Conservation (phyloP, 1,284 basidiomycete genomes). For the Ganoderma sinense region DNA sequence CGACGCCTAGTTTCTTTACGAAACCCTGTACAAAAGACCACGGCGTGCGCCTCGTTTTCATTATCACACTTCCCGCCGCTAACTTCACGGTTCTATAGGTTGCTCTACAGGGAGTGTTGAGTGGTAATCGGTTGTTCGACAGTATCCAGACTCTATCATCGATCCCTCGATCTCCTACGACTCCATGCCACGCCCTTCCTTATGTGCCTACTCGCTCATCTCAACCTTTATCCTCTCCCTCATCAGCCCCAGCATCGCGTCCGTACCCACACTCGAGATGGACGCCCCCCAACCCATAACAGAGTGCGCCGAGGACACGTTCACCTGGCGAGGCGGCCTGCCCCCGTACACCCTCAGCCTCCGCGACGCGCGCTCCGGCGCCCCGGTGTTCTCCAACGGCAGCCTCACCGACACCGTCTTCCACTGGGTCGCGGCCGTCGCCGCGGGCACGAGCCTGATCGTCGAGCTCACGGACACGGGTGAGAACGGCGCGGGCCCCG, state of each 20-base stretch:
- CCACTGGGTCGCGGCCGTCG: neutral
- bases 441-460: neutral
- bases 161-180: too few relatives aligned
- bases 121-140: too few relatives aligned
- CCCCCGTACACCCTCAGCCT: neutral
- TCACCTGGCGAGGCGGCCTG: neutral
- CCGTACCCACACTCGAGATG: neutral
- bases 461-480: neutral
- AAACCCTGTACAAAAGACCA: too few relatives aligned
- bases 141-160: too few relatives aligned
- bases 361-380: neutral
- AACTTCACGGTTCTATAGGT: too few relatives aligned
- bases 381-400: neutral
- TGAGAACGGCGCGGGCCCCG: neutral
- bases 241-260: neutral
- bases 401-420: neutral
- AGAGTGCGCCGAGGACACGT: neutral
- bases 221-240: neutral
- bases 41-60: too few relatives aligned
- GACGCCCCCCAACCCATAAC: neutral
- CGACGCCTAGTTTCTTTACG: too few relatives aligned
- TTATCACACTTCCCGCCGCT: too few relatives aligned
- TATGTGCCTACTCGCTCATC: neutral
- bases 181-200: neutral
- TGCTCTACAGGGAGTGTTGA: too few relatives aligned